Percentiles rank a stretch among this genome's conserved stretches.
phyloP scores from a whole-genome alignment of 345 rosid genomes.

The Syzygium aqueum region DNA sequence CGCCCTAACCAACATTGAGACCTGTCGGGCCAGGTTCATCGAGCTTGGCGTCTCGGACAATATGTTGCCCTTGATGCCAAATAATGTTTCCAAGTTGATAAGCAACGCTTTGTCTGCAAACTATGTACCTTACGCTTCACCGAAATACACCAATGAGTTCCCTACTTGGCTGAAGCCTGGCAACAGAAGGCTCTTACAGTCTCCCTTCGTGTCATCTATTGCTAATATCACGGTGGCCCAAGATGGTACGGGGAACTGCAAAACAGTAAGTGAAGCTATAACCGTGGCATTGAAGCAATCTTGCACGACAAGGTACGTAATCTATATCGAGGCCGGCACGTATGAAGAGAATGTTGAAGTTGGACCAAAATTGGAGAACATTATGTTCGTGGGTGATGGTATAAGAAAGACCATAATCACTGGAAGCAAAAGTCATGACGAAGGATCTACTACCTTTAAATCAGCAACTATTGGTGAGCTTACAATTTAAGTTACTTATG shows the following conservation, averaged over 20 bases:
- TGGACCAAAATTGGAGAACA: slow-evolving; percentile 27
- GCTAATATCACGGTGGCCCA: slow-evolving; percentile 69
- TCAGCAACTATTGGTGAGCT: too few species aligned
- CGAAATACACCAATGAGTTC: slow-evolving; percentile 13
- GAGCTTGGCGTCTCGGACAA: slow-evolving; percentile 55
- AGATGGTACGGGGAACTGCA: slow-evolving; percentile 70
- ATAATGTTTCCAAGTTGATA: slow-evolving; percentile 49
- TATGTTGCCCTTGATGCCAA: slow-evolving; percentile 41
- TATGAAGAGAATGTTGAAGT: slow-evolving; percentile 68
- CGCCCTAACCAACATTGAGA: slow-evolving; percentile 80
- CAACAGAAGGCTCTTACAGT: slow-evolving; percentile 61
- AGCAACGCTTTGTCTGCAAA: slow-evolving; percentile 53
- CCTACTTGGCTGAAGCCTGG: slow-evolving; percentile 53
- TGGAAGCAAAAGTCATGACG: slow-evolving; percentile 78
- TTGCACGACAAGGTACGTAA: slow-evolving; percentile 52
- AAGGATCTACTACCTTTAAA: too few species aligned
- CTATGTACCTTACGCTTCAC: slow-evolving; percentile 27
- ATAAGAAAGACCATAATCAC: slow-evolving; percentile 57
- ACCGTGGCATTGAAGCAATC: slow-evolving; percentile 37
- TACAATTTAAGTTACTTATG: too few species aligned
- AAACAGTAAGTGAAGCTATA: slow-evolving; percentile 51
- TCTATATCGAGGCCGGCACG: slow-evolving; percentile 58
- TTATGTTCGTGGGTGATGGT: not conserved
- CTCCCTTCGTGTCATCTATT: slow-evolving; percentile 18
- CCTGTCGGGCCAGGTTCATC: slow-evolving; percentile 50